These are phyloP conservation scores for Toxicodendron radicans DNA, from an alignment of 345 rosid species.

Conservation along the genomic window DNA sequence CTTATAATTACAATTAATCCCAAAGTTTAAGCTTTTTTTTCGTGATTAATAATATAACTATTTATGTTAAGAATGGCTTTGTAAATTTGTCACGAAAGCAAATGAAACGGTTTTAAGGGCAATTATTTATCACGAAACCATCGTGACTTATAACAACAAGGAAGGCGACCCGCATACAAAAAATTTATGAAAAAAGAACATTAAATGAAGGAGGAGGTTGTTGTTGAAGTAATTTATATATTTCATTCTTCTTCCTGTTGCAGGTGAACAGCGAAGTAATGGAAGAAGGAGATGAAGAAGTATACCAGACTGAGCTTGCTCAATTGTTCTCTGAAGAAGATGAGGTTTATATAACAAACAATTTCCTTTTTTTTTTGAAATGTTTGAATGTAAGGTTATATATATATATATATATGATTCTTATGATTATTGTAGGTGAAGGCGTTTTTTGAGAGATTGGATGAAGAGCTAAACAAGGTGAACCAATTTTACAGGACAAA, in stretches of 20 bases:
- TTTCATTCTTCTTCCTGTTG: slow-evolving; percentile 1
- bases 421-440: slow-evolving; percentile 44
- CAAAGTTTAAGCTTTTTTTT: neutral
- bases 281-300: slow-evolving; percentile 55
- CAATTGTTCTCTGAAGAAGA: slow-evolving; percentile 94
- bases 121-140: slow-evolving; percentile 51
- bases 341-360: slow-evolving; percentile 48
- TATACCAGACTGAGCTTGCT: slow-evolving; percentile 79
- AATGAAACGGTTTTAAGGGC: slow-evolving; percentile 41
- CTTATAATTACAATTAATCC: neutral
- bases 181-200: slow-evolving; percentile 25
- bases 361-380: neutral
- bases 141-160: slow-evolving; percentile 41
- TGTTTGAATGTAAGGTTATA: neutral
- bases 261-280: slow-evolving; percentile 58
- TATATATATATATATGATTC: neutral
- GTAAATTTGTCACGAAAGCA: slow-evolving; percentile 40
- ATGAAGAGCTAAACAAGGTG: slow-evolving; percentile 81
- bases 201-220: neutral
- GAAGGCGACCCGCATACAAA: slow-evolving; percentile 2
- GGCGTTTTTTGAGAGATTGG: slow-evolving; percentile 64
- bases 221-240: slow-evolving; percentile 1
- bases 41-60: too few species aligned
- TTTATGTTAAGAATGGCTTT: neutral
- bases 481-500: slow-evolving; percentile 73